Percentiles rank a stretch among this genome's conserved stretches.
Evolutionary conservation across 2,329 filamentous ascomycete genomes (phyloP).

Genomic region (Gnomoniopsis smithogilvyi): DNA sequence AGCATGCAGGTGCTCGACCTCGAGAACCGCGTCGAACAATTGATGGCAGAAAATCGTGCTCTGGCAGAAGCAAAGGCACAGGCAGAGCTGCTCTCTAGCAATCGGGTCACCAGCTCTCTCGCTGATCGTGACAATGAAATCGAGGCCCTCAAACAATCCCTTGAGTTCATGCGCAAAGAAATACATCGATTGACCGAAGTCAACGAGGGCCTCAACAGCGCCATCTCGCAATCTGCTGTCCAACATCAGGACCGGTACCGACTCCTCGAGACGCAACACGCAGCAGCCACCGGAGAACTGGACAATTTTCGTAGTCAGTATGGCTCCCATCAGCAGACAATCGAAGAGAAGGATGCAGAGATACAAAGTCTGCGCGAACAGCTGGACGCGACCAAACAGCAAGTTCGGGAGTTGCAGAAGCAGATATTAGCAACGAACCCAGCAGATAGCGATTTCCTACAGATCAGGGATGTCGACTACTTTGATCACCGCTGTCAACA

Average conservation of each 20-base stretch:
- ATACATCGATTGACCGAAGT: conserved; percentile 76
- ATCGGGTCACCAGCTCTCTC: conserved; percentile 66
- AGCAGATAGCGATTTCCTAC: conserved; percentile 68
- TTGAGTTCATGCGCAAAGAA: conserved; percentile 79
- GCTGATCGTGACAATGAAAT: conserved; percentile 86
- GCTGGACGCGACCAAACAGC: conserved; percentile 67
- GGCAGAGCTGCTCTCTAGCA: conserved; percentile 63
- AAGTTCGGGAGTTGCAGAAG: conserved; percentile 54
- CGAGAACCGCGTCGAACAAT: conserved; percentile 78
- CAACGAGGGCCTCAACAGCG: conserved; percentile 74
- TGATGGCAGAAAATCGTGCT: conserved; percentile 78
- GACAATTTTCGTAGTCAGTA: conserved; percentile 65
- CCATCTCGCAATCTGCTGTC: conserved; percentile 72
- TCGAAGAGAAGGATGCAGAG: conserved; percentile 82
- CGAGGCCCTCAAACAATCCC: conserved; percentile 71
- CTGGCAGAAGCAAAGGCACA: conserved; percentile 70
- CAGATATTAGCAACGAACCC: conserved; percentile 58
- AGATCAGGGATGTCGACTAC: conserved; percentile 84
- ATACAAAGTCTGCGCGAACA: conserved; percentile 75
- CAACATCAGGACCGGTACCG: conserved; percentile 72
- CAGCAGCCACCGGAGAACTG: conserved; percentile 65
- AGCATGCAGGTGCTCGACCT: conserved; percentile 97
- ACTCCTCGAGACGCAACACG: conserved; percentile 64
- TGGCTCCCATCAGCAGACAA: conserved; percentile 56
- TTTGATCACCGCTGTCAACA: conserved; percentile 93